These are phyloP conservation scores for Quillaja saponaria DNA, from an alignment of 306 rosid species.

Conservation along the genomic window DNA sequence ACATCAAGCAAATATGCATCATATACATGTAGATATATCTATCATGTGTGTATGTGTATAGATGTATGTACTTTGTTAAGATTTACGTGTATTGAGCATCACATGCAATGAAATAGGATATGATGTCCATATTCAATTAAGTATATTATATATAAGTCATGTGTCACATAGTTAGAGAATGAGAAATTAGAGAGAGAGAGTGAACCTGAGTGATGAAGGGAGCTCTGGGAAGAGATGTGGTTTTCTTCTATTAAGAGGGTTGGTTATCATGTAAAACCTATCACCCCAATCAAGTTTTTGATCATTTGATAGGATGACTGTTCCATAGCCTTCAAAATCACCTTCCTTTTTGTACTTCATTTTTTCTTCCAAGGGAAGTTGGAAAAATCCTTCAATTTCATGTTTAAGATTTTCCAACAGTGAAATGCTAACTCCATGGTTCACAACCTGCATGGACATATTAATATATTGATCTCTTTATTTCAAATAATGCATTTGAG, in stretches of 20 bases:
- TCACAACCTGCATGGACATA: constrained; percentile 71
- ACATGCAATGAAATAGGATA: too few relatives aligned
- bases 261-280: constrained; percentile 54
- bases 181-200: not conserved
- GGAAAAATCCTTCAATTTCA: constrained; percentile 63
- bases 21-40: not conserved
- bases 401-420: constrained; percentile 45
- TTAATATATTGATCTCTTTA: too few relatives aligned
- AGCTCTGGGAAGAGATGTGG: constrained; percentile 61
- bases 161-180: too few relatives aligned
- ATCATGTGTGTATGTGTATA: too few relatives aligned
- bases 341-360: constrained; percentile 51
- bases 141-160: too few relatives aligned
- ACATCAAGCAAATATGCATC: not conserved
- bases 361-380: constrained; percentile 66
- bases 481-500: too few relatives aligned
- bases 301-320: constrained; percentile 35
- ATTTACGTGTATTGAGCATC: too few relatives aligned
- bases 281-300: constrained; percentile 88
- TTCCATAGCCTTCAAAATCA: constrained; percentile 81
- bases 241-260: constrained; percentile 60
- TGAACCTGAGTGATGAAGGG: constrained; percentile 52
- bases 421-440: constrained; percentile 65
- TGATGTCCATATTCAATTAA: too few relatives aligned
- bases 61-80: too few relatives aligned